Percentiles rank a stretch among this genome's conserved stretches.
These are phyloP conservation scores for Physcomitrellopsis africana DNA, from an alignment of 225 moss, liverwort and hornwort genomes.

Conservation along the genomic window DNA sequence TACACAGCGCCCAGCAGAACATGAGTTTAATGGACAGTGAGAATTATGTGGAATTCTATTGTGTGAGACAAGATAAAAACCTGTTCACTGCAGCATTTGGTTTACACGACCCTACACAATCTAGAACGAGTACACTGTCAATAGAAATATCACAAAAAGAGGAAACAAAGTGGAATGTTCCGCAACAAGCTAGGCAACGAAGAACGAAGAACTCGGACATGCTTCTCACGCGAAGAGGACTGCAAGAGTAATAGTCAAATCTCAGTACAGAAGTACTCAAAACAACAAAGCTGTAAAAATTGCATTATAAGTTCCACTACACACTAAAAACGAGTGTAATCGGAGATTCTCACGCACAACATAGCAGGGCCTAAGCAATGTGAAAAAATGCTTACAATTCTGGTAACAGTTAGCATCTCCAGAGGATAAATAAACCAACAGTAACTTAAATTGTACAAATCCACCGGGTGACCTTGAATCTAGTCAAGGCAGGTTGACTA, in stretches of 20 bases:
- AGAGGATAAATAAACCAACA: slow-evolving; percentile 2
- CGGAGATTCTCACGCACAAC: background rate
- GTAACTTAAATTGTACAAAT: background rate
- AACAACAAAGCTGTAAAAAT: background rate
- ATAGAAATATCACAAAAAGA: background rate
- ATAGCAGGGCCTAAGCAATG: background rate
- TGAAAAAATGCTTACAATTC: background rate
- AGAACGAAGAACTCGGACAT: background rate
- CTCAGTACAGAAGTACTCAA: background rate
- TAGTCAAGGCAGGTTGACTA: background rate
- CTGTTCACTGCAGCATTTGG: no score
- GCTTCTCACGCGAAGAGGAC: background rate
- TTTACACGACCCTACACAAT: no score
- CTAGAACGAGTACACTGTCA: no score
- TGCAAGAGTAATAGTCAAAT: background rate
- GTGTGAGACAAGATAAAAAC: no score
- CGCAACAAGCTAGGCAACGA: background rate
- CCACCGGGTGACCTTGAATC: background rate
- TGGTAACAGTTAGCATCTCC: slow-evolving; percentile 4
- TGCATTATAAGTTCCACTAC: background rate
- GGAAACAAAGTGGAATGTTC: background rate
- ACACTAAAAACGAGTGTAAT: background rate
- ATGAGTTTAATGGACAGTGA: no score
- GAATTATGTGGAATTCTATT: background rate
- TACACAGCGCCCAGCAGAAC: no score